Evolutionary conservation across 2,329 filamentous ascomycete genomes (phyloP), one percentile per base, ranked within the genome.

Genomic region (Aurifilum marmelostoma): DNA sequence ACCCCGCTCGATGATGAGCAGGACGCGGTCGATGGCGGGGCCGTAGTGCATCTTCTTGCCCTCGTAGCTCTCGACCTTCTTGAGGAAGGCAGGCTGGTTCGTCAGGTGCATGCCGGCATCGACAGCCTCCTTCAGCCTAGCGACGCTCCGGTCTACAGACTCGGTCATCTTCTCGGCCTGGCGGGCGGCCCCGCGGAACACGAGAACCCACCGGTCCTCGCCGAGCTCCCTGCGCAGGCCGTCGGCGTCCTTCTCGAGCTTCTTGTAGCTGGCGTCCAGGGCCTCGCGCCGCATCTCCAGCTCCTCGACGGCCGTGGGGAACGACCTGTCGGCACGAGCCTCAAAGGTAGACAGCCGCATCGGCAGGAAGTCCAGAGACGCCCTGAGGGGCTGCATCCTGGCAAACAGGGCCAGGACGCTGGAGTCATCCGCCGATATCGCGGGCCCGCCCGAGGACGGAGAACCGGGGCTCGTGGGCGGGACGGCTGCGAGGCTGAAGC

Each of bases 141-240:
- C 80, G 69, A 97, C 88, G 77, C 94, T 97, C 72, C 95, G 88
- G 76, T 97, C 92, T 29, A 98, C 93, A 3, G 94, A 97, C 74
- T 97, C 93, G 77, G 93, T 95, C 94, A 99, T 97, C 82, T 97
- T 97, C 74, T 96, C 89, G 5, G 96, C 95, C 79, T 97, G 94
- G 68, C 91, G 87, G 18, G 94, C 94, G 21, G 96, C 96, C 73
- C 96, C 95, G 68, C 95, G 89, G 82, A 99, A 99, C 47, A 98
- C 94, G 66, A 97, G 86, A 58, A 99, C 90, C 96, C 96, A 99
- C 68, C 94, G 90, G 76, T 99, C 96, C 78, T 99, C 96, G 37
- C 94, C 94, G 4, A 99, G 84, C 78, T 99, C 96, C 77, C 94
- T 92, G 72, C 94, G 88, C 61, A 99, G 80, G 1, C 92, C 92